Evolutionary conservation across 768 basidiomycete genomes (phyloP).

Genomic region (Mycena belliarum): DNA sequence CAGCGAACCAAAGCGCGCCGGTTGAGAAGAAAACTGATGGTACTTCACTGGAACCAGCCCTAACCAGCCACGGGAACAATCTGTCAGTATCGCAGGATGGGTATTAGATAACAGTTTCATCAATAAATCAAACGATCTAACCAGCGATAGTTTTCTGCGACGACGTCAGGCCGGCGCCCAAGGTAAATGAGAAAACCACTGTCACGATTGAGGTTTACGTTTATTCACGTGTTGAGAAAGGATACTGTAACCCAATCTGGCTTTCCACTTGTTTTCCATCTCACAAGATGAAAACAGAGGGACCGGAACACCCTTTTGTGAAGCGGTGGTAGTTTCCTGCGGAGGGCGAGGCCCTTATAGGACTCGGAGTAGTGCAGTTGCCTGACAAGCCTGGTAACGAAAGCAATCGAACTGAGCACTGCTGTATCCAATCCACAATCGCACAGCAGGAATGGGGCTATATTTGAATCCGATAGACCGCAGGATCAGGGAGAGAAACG

Average conservation of each 20-base stretch:
- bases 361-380: not conserved
- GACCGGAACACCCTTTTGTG: not conserved
- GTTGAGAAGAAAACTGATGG: slow-evolving; percentile 16
- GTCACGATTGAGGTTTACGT: not conserved
- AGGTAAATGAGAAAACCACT: not conserved
- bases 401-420: too few species aligned
- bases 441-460: too few species aligned
- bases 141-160: not conserved
- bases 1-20: not conserved
- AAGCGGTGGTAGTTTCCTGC: not conserved
- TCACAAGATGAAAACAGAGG: slow-evolving; percentile 5
- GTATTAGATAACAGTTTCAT: not conserved
- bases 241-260: not conserved
- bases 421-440: too few species aligned
- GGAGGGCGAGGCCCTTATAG: too few species aligned
- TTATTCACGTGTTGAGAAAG: not conserved
- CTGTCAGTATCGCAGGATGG: not conserved
- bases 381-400: too few species aligned
- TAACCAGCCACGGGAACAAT: not conserved
- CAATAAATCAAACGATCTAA: not conserved
- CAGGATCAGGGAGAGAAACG: too few species aligned
- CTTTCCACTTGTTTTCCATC: not conserved
- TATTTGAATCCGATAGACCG: too few species aligned
- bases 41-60: not conserved
- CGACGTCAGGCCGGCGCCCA: too few species aligned